Conservation (phyloP, 2,329 filamentous ascomycete genomes). For the Sporothrix globosa region DNA sequence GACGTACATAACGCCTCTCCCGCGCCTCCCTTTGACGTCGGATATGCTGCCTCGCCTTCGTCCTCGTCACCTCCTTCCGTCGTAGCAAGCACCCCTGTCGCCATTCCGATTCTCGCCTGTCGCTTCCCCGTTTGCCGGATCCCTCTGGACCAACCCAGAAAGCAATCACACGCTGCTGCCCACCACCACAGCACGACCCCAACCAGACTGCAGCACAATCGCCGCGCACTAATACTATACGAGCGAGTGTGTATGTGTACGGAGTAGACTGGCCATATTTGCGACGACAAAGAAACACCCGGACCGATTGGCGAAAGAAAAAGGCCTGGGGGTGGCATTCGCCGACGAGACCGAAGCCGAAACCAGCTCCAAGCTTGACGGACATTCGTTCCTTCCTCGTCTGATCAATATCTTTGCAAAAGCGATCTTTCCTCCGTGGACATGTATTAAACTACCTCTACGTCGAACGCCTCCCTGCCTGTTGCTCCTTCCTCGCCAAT, state of each 20-base stretch:
- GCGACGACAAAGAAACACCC: slow-evolving; percentile 19
- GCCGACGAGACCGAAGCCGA: slow-evolving; percentile 21
- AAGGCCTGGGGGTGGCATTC: not conserved
- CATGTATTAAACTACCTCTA: not conserved
- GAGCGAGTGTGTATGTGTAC: not conserved
- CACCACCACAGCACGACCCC: not conserved
- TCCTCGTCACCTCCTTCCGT: slow-evolving; percentile 15
- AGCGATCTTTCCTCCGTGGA: not conserved
- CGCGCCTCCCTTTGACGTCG: slow-evolving; percentile 14
- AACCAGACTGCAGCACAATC: slow-evolving; percentile 8
- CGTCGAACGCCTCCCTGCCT: not conserved
- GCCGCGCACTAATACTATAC: not conserved
- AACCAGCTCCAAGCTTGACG: not conserved
- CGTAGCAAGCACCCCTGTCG: slow-evolving; percentile 25
- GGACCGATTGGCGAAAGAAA: not conserved
- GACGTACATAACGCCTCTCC: not conserved
- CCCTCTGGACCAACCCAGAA: not conserved
- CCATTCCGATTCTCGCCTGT: slow-evolving; percentile 31
- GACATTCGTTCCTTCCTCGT: slow-evolving; percentile 17
- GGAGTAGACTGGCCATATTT: not conserved
- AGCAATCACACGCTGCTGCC: slow-evolving; percentile 16
- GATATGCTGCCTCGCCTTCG: slow-evolving; percentile 2
- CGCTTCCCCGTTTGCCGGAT: slow-evolving; percentile 26
- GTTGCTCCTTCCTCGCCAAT: slow-evolving; percentile 3
- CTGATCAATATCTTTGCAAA: slow-evolving; percentile 3